Conservation (phyloP, 2,329 filamentous ascomycete species). For the Neopestalotiopsis clavispora region DNA sequence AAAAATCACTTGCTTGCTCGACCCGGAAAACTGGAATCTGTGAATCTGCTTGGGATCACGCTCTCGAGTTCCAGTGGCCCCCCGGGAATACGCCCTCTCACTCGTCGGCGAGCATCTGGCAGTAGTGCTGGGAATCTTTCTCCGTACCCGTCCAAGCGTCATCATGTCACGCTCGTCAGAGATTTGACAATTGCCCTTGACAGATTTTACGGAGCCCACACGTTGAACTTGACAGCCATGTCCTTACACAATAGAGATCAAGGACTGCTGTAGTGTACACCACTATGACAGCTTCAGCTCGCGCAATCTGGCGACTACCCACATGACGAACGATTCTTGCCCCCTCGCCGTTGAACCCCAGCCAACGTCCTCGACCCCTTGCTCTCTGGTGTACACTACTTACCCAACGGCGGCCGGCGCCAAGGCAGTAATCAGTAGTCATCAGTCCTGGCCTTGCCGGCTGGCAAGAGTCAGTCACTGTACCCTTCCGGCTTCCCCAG, state of each 20-base stretch:
- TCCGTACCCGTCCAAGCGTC: background rate
- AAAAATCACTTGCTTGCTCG: background rate
- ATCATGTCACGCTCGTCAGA: background rate
- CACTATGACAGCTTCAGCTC: background rate
- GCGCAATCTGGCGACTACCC: background rate
- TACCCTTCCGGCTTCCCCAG: background rate
- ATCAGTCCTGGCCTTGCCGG: background rate
- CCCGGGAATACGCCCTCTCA: background rate
- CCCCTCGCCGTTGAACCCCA: background rate
- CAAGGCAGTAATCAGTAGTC: background rate
- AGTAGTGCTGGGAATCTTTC: background rate
- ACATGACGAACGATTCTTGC: background rate
- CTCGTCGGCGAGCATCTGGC: background rate
- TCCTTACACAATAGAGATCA: background rate
- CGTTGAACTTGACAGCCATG: background rate
- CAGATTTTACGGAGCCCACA: background rate
- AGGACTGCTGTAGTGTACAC: background rate
- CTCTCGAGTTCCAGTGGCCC: background rate
- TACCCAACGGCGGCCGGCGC: background rate
- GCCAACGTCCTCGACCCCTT: background rate
- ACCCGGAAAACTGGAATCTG: background rate
- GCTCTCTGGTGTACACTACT: background rate
- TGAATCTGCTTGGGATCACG: background rate
- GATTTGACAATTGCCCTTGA: background rate
- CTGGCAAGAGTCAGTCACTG: background rate